A percentile compares a stretch with the other conserved stretches of the same genome.
phyloP scores from a whole-genome alignment of 2,329 filamentous ascomycete genomes.

The Apiospora koreana region DNA sequence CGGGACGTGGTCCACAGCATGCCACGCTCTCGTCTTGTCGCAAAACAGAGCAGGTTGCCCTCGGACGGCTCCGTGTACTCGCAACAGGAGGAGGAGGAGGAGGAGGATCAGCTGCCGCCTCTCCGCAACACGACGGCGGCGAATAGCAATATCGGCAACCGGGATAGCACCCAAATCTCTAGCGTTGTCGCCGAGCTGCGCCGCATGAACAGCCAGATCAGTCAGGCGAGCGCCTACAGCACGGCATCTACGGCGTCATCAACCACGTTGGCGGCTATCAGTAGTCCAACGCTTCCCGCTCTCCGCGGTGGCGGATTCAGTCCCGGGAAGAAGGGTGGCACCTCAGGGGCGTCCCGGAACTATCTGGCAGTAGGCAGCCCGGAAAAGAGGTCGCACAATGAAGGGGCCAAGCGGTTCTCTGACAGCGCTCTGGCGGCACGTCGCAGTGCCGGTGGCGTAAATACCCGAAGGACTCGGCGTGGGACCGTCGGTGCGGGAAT shows the following conservation, averaged over 20 bases:
- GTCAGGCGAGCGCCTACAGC: slow-evolving; percentile 46
- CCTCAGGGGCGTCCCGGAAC: neutral
- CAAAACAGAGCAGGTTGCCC: neutral
- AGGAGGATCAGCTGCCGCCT: neutral
- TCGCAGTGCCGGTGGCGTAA: neutral
- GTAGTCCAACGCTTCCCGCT: slow-evolving; percentile 41
- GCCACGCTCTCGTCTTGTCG: neutral
- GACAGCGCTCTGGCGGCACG: neutral
- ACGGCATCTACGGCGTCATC: slow-evolving; percentile 10
- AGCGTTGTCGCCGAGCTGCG: slow-evolving; percentile 53
- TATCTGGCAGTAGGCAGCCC: neutral
- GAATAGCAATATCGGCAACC: neutral
- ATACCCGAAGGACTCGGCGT: neutral
- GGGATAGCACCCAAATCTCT: slow-evolving; percentile 32
- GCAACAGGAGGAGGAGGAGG: neutral
- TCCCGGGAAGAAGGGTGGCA: slow-evolving; percentile 32
- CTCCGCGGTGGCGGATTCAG: slow-evolving; percentile 41
- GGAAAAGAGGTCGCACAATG: neutral
- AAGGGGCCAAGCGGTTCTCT: neutral
- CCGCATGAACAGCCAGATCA: slow-evolving; percentile 58
- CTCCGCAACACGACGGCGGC: neutral
- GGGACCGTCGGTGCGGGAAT: neutral
- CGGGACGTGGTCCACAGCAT: neutral
- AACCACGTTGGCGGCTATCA: slow-evolving; percentile 14
- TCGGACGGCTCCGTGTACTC: neutral